Percentiles rank a stretch among this genome's conserved stretches.
Conservation (phyloP, 805 yeast genomes). For the Wickerhamomyces chaumierensis region DNA sequence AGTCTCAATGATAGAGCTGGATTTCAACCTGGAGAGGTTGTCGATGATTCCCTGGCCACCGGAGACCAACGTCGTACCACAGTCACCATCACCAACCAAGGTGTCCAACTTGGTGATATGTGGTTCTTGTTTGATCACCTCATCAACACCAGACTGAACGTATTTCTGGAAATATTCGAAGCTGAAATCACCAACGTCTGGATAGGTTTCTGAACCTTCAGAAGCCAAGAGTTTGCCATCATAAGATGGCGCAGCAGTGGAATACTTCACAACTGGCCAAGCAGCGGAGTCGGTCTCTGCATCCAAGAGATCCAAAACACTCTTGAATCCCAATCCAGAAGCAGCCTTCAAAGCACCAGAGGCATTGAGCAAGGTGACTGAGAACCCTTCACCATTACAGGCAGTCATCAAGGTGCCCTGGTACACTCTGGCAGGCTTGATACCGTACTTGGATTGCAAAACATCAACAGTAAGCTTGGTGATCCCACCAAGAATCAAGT, state of each 20-base stretch:
- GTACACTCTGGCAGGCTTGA: conserved; percentile 56
- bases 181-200: conserved; percentile 26
- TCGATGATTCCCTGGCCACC: conserved; percentile 69
- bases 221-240: conserved; percentile 20
- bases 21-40: conserved; percentile 33
- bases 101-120: conserved; percentile 78
- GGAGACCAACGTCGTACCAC: conserved; percentile 80
- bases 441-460: conserved; percentile 39
- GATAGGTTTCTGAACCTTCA: conserved; percentile 19
- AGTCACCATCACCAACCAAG: conserved; percentile 92
- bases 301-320: conserved; percentile 49
- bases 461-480: conserved; percentile 45
- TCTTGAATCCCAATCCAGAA: conserved; percentile 16
- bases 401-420: conserved; percentile 83
- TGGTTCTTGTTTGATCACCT: conserved; percentile 59
- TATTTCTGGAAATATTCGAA: conserved; percentile 21
- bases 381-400: conserved; percentile 85
- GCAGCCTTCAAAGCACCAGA: conserved; percentile 34
- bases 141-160: conserved; percentile 38
- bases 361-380: conserved; percentile 69
- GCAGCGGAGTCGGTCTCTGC: conserved; percentile 71
- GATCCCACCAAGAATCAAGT: conserved; percentile 66
- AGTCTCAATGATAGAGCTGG: conserved; percentile 36
- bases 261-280: conserved; percentile 39
- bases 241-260: conserved; percentile 19